phyloP scores from a whole-genome alignment of 225 moss, liverwort and hornwort species.

The Physcomitrium patens region DNA sequence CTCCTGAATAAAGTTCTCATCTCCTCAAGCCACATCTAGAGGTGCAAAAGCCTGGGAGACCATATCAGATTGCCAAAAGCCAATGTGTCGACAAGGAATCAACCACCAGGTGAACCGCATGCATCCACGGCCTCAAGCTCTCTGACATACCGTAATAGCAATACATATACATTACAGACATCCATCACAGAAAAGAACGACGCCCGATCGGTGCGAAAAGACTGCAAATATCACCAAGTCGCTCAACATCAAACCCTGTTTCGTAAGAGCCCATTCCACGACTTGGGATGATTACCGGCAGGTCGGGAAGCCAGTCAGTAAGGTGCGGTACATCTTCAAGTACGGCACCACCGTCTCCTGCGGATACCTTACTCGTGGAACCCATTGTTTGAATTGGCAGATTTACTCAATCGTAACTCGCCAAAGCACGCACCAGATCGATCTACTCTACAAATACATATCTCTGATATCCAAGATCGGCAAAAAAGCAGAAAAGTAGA shows the following conservation, averaged over 20 bases:
- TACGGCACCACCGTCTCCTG: constrained; percentile 25
- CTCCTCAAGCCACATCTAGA: too few species aligned
- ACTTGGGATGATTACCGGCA: constrained; percentile 17
- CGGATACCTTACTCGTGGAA: constrained; percentile 8
- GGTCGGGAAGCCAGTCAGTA: constrained; percentile 34
- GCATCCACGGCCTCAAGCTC: too few species aligned
- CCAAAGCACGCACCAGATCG: background rate
- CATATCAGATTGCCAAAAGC: background rate
- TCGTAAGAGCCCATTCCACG: background rate
- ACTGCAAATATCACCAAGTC: background rate
- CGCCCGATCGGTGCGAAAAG: background rate
- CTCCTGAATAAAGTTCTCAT: too few species aligned
- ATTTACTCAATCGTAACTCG: background rate
- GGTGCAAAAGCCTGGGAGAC: constrained; percentile 12
- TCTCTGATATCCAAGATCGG: too few species aligned
- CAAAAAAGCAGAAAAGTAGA: constrained; percentile 10
- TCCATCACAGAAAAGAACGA: too few species aligned
- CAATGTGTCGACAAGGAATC: background rate
- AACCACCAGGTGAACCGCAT: too few species aligned
- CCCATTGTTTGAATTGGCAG: background rate
- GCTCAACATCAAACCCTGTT: background rate
- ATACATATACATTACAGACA: too few species aligned
- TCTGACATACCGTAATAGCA: too few species aligned
- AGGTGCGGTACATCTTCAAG: constrained; percentile 40
- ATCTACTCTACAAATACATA: too few species aligned